Percentiles rank a stretch among this genome's conserved stretches.
Conservation (phyloP, 306 rosid genomes). For the Quercus parvula region DNA sequence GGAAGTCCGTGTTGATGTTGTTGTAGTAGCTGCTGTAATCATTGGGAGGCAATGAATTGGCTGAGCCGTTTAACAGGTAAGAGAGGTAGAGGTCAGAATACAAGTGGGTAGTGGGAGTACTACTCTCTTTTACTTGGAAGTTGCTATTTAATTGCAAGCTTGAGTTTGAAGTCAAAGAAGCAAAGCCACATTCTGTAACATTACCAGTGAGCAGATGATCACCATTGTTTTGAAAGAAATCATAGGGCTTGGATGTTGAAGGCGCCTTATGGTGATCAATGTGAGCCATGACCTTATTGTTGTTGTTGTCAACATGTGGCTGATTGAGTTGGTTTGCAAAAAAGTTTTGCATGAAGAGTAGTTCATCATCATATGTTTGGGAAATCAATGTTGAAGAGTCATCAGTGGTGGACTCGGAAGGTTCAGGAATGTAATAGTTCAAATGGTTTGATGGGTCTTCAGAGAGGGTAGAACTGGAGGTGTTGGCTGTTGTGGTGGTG, state of each 20-base stretch:
- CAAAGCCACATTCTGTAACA: not conserved
- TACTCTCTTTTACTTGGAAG: not conserved
- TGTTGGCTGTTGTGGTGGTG: not conserved
- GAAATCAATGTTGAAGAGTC: slow-evolving; percentile 20
- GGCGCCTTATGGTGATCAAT: not conserved
- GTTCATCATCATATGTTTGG: slow-evolving; percentile 49
- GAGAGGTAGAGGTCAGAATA: slow-evolving; percentile 53
- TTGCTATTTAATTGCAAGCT: not conserved
- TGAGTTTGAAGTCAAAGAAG: slow-evolving; percentile 4
- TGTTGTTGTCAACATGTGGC: not conserved
- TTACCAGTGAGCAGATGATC: slow-evolving; percentile 11
- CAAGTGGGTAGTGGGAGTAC: not conserved
- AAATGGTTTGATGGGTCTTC: slow-evolving; percentile 19
- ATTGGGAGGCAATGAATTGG: slow-evolving; percentile 20
- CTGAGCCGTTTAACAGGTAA: slow-evolving; percentile 48
- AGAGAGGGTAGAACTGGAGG: slow-evolving; percentile 6
- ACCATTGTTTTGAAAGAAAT: not conserved
- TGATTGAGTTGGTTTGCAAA: slow-evolving; percentile 19
- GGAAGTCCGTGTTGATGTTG: slow-evolving; percentile 22
- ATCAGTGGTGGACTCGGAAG: slow-evolving; percentile 31
- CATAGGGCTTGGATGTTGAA: not conserved
- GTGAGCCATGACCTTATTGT: not conserved
- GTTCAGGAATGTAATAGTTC: slow-evolving; percentile 17
- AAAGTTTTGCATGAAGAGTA: slow-evolving; percentile 62
- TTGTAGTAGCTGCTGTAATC: slow-evolving; percentile 16